A percentile compares a stretch with the other conserved stretches of the same genome.
Evolutionary conservation across 371 early-diverging fungal species (phyloP).

Genomic region (Mucor indicus): DNA sequence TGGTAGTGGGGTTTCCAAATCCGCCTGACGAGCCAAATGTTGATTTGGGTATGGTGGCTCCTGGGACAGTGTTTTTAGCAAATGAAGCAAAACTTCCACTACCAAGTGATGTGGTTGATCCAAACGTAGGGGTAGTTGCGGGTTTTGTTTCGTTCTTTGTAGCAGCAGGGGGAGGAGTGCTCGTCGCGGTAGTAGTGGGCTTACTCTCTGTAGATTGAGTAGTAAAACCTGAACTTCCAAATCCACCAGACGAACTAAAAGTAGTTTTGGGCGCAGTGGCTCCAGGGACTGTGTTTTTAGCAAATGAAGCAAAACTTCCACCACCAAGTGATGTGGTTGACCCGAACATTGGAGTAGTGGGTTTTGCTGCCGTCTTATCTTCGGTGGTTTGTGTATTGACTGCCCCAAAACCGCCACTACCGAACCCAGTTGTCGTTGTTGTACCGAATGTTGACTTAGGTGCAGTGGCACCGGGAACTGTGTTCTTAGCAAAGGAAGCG

Average conservation of each 20-base stretch:
- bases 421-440: background rate
- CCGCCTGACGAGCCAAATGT: no score
- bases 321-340: constrained; percentile 10
- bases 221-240: constrained; percentile 2
- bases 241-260: no score
- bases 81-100: constrained; percentile 13
- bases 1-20: no score
- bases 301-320: constrained; percentile 14
- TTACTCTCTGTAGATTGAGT: no score
- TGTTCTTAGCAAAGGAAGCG: background rate
- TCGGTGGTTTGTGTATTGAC: background rate
- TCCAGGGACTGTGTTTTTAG: constrained; percentile 7
- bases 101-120: constrained; percentile 14
- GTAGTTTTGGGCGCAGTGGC: background rate
- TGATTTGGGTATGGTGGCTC: no score
- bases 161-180: background rate
- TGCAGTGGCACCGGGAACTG: background rate
- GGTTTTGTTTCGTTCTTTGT: background rate
- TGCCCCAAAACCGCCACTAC: background rate
- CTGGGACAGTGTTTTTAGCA: constrained; percentile 13
- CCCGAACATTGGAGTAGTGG: constrained; percentile 9
- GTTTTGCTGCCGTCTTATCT: background rate
- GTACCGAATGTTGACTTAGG: background rate
- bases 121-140: constrained; percentile 14
- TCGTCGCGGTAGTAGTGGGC: background rate